phyloP scores from a whole-genome alignment of 306 rosid genomes.

The Acmispon strigosus region DNA sequence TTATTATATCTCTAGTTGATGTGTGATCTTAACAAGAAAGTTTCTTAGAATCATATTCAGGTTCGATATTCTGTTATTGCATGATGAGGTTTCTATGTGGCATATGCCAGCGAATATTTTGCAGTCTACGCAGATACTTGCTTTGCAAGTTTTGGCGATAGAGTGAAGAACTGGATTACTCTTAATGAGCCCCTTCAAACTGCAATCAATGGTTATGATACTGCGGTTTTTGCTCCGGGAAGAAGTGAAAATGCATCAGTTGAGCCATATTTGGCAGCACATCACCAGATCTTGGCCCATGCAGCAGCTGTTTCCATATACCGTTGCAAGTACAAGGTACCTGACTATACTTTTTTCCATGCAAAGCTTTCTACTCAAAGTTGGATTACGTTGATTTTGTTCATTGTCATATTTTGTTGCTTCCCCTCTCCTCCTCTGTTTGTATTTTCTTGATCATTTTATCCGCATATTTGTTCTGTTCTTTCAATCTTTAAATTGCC shows the following conservation, averaged over 20 bases:
- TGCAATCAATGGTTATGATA: conserved; percentile 62
- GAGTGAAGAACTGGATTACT: conserved; percentile 89
- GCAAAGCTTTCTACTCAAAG: neutral
- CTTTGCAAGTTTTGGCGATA: conserved; percentile 86
- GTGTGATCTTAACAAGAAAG: neutral
- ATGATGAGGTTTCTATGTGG: conserved; percentile 20
- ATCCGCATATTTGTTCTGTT: neutral
- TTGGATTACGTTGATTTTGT: neutral
- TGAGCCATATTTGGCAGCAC: conserved; percentile 77
- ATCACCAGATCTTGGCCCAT: conserved; percentile 89
- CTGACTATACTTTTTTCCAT: neutral
- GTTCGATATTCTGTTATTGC: neutral
- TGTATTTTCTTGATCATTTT: conserved; percentile 8
- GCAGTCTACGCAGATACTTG: conserved; percentile 79
- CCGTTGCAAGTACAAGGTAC: conserved; percentile 79
- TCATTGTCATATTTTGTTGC: neutral
- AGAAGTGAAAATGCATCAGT: conserved; percentile 45
- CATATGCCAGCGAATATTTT: conserved; percentile 60
- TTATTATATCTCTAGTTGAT: neutral
- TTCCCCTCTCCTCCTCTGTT: neutral
- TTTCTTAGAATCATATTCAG: neutral
- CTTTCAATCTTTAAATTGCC: neutral
- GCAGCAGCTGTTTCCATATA: conserved; percentile 69
- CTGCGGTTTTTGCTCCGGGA: conserved; percentile 73
- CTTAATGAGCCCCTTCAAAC: conserved; percentile 90